phyloP scores from a whole-genome alignment of 169 alveolate genomes.

The Babesia sp. region DNA sequence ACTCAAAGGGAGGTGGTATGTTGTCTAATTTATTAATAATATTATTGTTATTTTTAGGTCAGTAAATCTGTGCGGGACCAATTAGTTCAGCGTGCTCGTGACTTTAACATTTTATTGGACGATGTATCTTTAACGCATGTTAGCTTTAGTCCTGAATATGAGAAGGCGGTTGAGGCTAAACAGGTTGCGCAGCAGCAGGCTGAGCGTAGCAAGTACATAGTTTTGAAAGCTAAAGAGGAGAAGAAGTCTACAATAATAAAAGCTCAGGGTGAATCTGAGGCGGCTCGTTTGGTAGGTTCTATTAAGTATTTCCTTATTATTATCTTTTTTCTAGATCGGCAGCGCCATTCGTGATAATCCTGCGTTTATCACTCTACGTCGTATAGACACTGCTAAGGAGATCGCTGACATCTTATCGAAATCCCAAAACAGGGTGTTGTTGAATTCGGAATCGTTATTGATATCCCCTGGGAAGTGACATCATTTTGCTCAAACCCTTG shows the following conservation, averaged over 20 bases:
- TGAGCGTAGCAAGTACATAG: constrained; percentile 93
- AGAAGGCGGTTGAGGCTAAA: constrained; percentile 96
- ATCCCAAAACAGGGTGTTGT: constrained; percentile 84
- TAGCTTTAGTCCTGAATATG: constrained; percentile 88
- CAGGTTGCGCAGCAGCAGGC: constrained; percentile 98
- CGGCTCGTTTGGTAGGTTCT: constrained; percentile 83
- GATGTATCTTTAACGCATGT: constrained; percentile 94
- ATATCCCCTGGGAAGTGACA: constrained; percentile 50
- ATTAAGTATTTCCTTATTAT: background rate
- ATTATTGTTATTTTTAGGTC: constrained; percentile 5
- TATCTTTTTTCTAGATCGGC: constrained; percentile 58
- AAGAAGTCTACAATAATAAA: constrained; percentile 92
- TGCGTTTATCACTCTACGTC: constrained; percentile 91
- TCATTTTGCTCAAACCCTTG: background rate
- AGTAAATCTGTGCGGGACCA: constrained; percentile 86
- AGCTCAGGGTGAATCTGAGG: constrained; percentile 96
- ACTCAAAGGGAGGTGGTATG: constrained; percentile 93
- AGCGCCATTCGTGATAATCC: constrained; percentile 83
- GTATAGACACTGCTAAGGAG: constrained; percentile 93
- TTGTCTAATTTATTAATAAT: background rate
- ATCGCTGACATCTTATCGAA: constrained; percentile 88
- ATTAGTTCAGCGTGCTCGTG: constrained; percentile 91
- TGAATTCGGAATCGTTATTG: constrained; percentile 69
- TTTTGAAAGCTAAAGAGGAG: constrained; percentile 93
- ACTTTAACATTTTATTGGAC: constrained; percentile 92